A percentile compares a stretch with the other conserved stretches of the same genome.
These are phyloP conservation scores for Citeromyces nyonsensis DNA, from an alignment of 805 yeast species.

Conservation along the genomic window DNA sequence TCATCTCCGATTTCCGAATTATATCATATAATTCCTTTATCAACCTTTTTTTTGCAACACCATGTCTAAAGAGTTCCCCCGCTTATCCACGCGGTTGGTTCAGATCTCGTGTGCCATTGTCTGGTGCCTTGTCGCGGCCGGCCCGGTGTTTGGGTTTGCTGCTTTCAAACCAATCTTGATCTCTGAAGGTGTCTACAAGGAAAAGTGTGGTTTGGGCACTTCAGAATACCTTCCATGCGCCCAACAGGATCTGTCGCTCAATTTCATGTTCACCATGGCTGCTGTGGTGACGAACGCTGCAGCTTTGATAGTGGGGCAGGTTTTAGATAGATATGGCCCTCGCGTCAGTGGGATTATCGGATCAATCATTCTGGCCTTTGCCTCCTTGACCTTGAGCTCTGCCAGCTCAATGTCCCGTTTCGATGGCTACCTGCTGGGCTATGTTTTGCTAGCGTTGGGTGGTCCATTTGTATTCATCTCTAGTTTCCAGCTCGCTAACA, in stretches of 20 bases:
- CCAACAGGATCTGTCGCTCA: constrained; percentile 72
- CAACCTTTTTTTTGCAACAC: too few relatives aligned
- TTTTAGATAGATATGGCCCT: constrained; percentile 74
- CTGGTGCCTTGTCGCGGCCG: constrained; percentile 42
- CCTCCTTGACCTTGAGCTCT: constrained; percentile 20
- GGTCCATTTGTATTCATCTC: constrained; percentile 92
- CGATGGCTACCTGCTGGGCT: constrained; percentile 67
- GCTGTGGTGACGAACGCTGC: constrained; percentile 78
- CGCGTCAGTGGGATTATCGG: constrained; percentile 67
- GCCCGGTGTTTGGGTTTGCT: constrained; percentile 46
- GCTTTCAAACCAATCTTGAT: constrained; percentile 39
- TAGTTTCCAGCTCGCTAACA: constrained; percentile 78
- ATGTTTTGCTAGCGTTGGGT: constrained; percentile 65
- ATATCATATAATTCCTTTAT: too few relatives aligned
- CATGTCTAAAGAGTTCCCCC: too few relatives aligned
- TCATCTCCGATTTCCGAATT: too few relatives aligned
- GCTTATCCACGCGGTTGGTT: constrained; percentile 11
- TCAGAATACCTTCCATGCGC: constrained; percentile 23
- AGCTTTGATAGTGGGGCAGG: constrained; percentile 70
- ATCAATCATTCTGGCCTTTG: constrained; percentile 37
- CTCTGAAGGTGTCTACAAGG: constrained; percentile 28
- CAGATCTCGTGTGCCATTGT: constrained; percentile 34
- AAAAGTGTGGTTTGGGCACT: constrained; percentile 15
- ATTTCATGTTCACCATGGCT: constrained; percentile 71
- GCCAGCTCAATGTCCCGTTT: constrained; percentile 11